These are phyloP conservation scores for Alternaria metachromatica DNA, from an alignment of 2,329 filamentous ascomycete genomes.

Conservation along the genomic window DNA sequence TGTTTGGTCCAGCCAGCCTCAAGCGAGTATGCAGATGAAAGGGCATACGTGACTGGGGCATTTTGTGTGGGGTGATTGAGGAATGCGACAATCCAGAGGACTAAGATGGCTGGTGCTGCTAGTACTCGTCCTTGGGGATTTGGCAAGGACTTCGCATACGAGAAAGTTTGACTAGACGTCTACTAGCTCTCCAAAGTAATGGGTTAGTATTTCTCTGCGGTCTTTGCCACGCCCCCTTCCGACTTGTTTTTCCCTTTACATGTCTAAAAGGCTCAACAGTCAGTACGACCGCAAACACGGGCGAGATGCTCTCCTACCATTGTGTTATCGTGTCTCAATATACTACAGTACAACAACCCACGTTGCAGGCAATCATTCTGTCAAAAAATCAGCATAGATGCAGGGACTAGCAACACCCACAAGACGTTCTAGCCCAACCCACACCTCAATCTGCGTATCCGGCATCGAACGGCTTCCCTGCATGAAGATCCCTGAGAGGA, in stretches of 20 bases:
- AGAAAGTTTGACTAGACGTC: neutral
- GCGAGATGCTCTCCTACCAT: too few relatives aligned
- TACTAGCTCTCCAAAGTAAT: neutral
- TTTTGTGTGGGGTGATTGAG: constrained; percentile 4
- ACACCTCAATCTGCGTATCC: constrained; percentile 8
- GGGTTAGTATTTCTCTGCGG: too few relatives aligned
- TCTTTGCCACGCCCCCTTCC: too few relatives aligned
- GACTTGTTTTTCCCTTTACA: too few relatives aligned
- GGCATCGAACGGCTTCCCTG: neutral
- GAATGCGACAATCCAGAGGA: constrained; percentile 3
- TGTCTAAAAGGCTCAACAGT: too few relatives aligned
- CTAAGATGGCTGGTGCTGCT: neutral
- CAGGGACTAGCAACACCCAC: neutral
- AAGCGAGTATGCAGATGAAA: constrained; percentile 4
- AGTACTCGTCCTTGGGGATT: neutral
- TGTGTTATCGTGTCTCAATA: neutral
- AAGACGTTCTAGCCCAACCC: constrained; percentile 7
- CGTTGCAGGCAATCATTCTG: neutral
- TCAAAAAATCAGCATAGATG: neutral
- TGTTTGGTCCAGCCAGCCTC: constrained; percentile 6
- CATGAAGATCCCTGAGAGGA: neutral
- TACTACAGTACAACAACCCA: neutral
- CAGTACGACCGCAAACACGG: too few relatives aligned
- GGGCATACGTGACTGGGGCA: neutral
- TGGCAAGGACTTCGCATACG: neutral